A percentile compares a stretch with the other conserved stretches of the same genome.
Conservation (phyloP, 2,329 filamentous ascomycete genomes). For the Raffaelea arxii region DNA sequence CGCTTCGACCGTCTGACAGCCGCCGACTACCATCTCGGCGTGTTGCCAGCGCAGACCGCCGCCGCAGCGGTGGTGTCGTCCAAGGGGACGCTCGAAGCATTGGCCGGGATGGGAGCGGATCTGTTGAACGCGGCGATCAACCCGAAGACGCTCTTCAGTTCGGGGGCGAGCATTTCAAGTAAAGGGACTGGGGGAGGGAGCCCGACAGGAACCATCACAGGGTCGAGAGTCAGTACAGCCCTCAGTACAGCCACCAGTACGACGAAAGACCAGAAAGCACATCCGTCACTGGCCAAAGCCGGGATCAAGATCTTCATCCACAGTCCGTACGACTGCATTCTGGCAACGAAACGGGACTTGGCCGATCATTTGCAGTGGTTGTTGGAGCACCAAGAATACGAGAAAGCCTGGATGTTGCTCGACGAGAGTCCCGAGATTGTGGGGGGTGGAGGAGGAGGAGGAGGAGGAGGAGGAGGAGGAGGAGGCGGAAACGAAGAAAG, state of each 20-base stretch:
- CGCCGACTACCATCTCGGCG: slow-evolving; percentile 82
- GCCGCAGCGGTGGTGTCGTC: slow-evolving; percentile 55
- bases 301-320: slow-evolving; percentile 78
- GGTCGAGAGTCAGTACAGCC: slow-evolving; percentile 30
- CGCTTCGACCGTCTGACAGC: slow-evolving; percentile 79
- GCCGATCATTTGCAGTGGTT: slow-evolving; percentile 82
- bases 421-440: slow-evolving; percentile 59
- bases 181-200: no score
- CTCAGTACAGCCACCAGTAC: background rate
- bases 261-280: slow-evolving; percentile 28
- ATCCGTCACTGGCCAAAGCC: slow-evolving; percentile 45
- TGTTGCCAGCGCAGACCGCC: slow-evolving; percentile 65
- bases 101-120: slow-evolving; percentile 62
- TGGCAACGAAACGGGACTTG: slow-evolving; percentile 79
- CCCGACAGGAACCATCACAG: slow-evolving; percentile 54
- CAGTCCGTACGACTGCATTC: slow-evolving; percentile 92
- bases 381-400: slow-evolving; percentile 68
- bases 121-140: slow-evolving; percentile 90
- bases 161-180: slow-evolving; percentile 66
- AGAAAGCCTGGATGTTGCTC: slow-evolving; percentile 80
- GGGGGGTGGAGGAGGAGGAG: no score
- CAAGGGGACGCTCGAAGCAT: slow-evolving; percentile 64
- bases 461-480: slow-evolving; percentile 39
- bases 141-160: slow-evolving; percentile 78
- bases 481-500: slow-evolving; percentile 26